Base-by-base conservation (phyloP, 768 basidiomycete genomes). In the Daedaleopsis nitida region DNA sequence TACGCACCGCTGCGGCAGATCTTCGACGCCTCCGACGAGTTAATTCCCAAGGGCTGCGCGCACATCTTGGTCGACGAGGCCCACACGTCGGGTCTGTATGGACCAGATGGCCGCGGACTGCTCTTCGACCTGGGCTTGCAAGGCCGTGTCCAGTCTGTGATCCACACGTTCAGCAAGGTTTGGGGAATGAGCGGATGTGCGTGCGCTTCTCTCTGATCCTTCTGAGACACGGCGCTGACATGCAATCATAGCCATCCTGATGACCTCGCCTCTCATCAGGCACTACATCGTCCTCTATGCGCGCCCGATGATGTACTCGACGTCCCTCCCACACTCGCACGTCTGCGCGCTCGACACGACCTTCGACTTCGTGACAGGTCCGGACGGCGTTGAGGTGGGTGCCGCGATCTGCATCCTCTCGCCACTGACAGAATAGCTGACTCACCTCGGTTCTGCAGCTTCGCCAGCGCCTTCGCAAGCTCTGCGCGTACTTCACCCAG, bases 1-100 rank as follows among this genome's bases (percentile, higher is more conserved):
- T 74, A 85, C 37, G 75, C 76, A 3, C 84, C 83, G 3, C 67
- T 87, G 11, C 60, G 56, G 1, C 75, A 76, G 43, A 76, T 85
- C 13, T 73, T 82, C 34, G 69, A 72, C 14, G 47, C 77, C 1
- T 60, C 82, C 23, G 74, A 83, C 24, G 57, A 67, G 1, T 60
- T 73, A 0, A 67, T 82, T 3, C 80, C 80, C 5, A 52, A 57
- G 6, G 75, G 73, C 7, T 74, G 72, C 49, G 75, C 70, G 35
- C 78, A 78, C 70, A 72, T 87, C 37, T 69, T 85, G 7, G 74
- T 85, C 8, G 85, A 86, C 60, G 85, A 85, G 68, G 84, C 84
- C 0, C 85, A 87, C 61, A 78, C 84, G 6, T 83, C 81, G 0
- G 85, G 82, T 0, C 67, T 82, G n/a, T 83, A 78, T 63, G 85